phyloP scores from a whole-genome alignment of 495 filamentous ascomycete genomes.

The Penicillium antarcticum region DNA sequence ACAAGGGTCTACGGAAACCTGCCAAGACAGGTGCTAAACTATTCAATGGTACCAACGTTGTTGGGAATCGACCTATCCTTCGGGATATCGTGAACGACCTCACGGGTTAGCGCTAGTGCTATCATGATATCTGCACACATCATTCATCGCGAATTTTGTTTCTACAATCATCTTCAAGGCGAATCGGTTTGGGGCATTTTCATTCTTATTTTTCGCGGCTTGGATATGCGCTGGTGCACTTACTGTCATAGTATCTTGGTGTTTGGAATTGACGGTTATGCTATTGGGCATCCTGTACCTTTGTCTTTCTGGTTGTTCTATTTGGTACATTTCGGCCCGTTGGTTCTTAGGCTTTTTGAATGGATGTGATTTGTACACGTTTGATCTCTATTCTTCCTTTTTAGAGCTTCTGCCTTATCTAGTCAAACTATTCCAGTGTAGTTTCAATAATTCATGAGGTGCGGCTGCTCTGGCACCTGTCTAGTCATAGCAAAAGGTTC shows the following conservation, averaged over 20 bases:
- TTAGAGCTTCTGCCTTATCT: neutral
- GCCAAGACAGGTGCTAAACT: slow-evolving; percentile 38
- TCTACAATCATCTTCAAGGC: neutral
- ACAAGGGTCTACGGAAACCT: slow-evolving; percentile 27
- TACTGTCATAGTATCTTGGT: neutral
- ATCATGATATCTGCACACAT: neutral
- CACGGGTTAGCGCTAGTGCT: slow-evolving; percentile 27
- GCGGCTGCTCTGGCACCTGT: too few species aligned
- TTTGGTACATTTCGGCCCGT: neutral
- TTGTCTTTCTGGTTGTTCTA: neutral
- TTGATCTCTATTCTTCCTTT: neutral
- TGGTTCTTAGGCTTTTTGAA: neutral
- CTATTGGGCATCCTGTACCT: neutral
- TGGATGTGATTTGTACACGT: neutral
- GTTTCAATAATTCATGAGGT: too few species aligned
- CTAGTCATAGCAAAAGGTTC: too few species aligned
- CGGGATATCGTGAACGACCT: slow-evolving; percentile 54
- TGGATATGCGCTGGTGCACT: neutral
- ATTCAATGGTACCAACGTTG: slow-evolving; percentile 30
- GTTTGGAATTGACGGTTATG: neutral
- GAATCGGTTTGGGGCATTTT: neutral
- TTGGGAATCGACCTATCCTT: slow-evolving; percentile 46
- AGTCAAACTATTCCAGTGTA: too few species aligned
- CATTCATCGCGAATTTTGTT: neutral
- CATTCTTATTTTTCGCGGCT: neutral